phyloP scores from a whole-genome alignment of 805 yeast species.

The Saturnispora besseyi region DNA sequence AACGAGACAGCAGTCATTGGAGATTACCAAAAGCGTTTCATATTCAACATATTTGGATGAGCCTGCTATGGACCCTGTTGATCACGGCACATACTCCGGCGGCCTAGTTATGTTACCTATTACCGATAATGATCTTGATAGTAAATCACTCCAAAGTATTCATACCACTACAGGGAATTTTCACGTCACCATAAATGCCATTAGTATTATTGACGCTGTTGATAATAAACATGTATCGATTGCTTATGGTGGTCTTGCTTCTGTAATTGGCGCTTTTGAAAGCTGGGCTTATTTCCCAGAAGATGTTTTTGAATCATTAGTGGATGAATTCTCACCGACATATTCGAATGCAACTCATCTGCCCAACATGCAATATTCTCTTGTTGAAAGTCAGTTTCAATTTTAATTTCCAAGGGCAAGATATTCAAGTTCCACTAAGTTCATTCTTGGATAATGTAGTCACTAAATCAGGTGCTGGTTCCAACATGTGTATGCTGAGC shows the following conservation, averaged over 20 bases:
- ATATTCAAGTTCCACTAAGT: neutral
- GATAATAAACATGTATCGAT: neutral
- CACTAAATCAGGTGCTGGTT: neutral
- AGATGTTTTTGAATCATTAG: neutral
- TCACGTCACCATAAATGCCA: neutral
- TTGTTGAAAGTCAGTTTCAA: neutral
- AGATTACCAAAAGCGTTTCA: neutral
- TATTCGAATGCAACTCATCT: neutral
- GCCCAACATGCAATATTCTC: neutral
- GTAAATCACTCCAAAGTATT: too few relatives aligned
- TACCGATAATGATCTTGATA: too few relatives aligned
- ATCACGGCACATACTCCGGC: neutral
- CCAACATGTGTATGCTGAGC: neutral
- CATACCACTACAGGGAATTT: too few relatives aligned
- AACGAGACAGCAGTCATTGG: neutral
- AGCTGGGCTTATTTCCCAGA: neutral
- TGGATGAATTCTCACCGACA: neutral
- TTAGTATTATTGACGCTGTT: neutral
- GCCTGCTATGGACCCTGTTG: neutral
- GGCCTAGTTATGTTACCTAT: neutral
- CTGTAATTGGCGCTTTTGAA: neutral
- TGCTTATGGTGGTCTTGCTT: neutral
- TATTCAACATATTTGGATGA: neutral
- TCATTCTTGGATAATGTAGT: neutral
- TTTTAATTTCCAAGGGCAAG: neutral